These are phyloP conservation scores for Oryza officinalis DNA, from an alignment of 176 grass and related monocot genomes.

Conservation along the genomic window DNA sequence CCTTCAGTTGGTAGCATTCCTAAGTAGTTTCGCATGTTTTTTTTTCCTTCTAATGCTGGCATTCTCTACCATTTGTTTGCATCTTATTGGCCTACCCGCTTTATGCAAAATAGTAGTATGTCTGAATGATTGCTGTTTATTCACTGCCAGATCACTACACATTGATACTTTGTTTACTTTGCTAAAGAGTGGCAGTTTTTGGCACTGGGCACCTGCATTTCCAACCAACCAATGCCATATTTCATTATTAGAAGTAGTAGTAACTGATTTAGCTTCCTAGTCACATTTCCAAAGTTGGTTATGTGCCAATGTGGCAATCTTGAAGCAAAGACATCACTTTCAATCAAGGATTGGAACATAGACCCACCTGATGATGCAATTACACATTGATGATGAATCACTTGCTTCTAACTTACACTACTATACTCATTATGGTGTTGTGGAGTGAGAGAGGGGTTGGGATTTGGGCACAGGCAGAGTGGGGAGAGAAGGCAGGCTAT, in stretches of 20 bases:
- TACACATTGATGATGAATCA: not conserved
- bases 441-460: not conserved
- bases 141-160: not conserved
- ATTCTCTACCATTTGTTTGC: not conserved
- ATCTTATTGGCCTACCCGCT: not conserved
- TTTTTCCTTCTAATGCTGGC: not conserved
- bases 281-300: not conserved
- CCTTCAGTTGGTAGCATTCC: not conserved
- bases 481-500: slow-evolving; percentile 3
- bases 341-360: not conserved
- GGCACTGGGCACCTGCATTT: not conserved
- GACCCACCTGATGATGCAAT: not conserved
- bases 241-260: not conserved
- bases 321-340: not conserved
- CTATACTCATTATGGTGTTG: not conserved
- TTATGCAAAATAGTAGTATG: not conserved
- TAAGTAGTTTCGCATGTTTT: not conserved
- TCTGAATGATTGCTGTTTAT: not conserved
- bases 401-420: not conserved
- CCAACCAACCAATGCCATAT: not conserved
- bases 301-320: not conserved
- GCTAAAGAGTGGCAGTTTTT: not conserved
- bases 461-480: not conserved
- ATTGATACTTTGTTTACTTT: not conserved
- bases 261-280: not conserved